Conservation (phyloP, 2,329 filamentous ascomycete genomes). For the Trichoderma asperellum region DNA sequence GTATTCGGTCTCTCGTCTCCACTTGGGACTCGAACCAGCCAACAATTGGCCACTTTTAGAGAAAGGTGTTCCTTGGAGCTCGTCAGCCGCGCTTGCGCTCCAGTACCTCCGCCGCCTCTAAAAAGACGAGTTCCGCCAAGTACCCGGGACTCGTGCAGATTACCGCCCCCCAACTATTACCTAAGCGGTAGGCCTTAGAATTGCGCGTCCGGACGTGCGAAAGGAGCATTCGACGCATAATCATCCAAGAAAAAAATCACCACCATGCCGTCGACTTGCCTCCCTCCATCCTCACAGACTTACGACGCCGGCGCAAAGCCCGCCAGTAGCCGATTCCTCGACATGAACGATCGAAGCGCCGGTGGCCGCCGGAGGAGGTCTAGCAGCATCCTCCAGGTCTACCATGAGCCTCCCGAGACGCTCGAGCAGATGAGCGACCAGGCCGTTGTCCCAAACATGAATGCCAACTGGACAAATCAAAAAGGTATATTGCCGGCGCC, state of each 20-base stretch:
- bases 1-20: constrained; percentile 21
- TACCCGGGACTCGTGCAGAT: background rate
- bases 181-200: constrained; percentile 24
- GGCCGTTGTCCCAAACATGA: constrained; percentile 89
- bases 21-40: background rate
- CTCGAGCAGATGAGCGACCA: constrained; percentile 98
- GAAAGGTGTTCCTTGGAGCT: constrained; percentile 23
- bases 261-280: constrained; percentile 85
- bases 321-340: constrained; percentile 63
- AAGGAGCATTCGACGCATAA: constrained; percentile 21
- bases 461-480: constrained; percentile 98
- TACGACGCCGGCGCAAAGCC: constrained; percentile 81
- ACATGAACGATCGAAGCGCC: constrained; percentile 65
- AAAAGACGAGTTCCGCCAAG: constrained; percentile 12
- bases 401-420: constrained; percentile 94
- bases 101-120: constrained; percentile 9
- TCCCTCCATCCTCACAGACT: constrained; percentile 80
- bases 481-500: constrained; percentile 72
- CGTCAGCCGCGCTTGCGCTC: constrained; percentile 1
- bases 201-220: constrained; percentile 22
- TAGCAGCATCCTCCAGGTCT: constrained; percentile 89
- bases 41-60: constrained; percentile 16
- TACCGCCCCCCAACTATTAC: constrained; percentile 4
- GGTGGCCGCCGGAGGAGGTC: constrained; percentile 85
- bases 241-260: constrained; percentile 31